These are phyloP conservation scores for Fusarium sp. DNA, from an alignment of 2,329 filamentous ascomycete genomes.

Conservation along the genomic window DNA sequence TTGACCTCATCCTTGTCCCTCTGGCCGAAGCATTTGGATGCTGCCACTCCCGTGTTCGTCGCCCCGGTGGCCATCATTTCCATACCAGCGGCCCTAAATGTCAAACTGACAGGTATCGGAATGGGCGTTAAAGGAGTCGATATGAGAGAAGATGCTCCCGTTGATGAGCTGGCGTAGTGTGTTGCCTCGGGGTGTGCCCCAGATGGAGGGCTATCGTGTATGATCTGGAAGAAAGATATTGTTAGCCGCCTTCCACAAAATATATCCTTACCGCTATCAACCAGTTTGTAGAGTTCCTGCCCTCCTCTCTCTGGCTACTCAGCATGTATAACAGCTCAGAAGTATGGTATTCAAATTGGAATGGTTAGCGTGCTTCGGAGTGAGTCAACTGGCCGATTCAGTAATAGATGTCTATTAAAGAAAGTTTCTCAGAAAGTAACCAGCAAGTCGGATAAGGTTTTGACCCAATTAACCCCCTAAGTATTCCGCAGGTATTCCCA, in stretches of 20 bases:
- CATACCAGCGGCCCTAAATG: background rate
- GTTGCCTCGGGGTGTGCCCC: background rate
- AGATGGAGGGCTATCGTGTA: background rate
- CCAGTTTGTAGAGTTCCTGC: background rate
- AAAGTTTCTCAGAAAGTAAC: background rate
- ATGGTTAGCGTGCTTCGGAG: background rate
- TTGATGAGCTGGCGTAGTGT: background rate
- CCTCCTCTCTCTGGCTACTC: background rate
- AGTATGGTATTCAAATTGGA: background rate
- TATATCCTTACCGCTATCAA: fast-evolving
- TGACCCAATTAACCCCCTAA: background rate
- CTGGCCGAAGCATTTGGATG: background rate
- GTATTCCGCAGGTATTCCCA: background rate
- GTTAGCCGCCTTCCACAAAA: background rate
- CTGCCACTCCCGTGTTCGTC: background rate
- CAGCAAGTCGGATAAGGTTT: fast-evolving
- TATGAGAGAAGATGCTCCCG: background rate
- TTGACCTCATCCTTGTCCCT: no score
- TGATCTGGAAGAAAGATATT: background rate
- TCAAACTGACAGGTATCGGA: background rate
- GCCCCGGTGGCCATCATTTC: no score
- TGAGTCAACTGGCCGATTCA: background rate
- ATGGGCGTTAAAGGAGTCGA: background rate
- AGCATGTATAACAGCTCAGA: background rate
- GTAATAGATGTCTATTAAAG: background rate